phyloP scores from a whole-genome alignment of 2,329 filamentous ascomycete species.

The Nothomitra cinnamomea region DNA sequence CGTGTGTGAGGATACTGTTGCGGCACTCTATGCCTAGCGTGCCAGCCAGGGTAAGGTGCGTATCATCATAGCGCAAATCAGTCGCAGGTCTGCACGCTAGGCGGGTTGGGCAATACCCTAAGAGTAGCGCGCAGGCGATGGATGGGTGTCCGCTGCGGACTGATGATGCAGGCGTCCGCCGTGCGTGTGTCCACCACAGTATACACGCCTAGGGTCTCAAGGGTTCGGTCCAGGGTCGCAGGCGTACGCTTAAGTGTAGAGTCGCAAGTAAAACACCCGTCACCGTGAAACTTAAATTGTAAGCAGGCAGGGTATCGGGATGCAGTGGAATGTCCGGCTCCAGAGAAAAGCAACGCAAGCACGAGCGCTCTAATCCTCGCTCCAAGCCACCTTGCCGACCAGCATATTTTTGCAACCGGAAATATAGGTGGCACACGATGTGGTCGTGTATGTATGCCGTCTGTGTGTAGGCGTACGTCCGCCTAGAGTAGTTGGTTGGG shows the following conservation, averaged over 20 bases:
- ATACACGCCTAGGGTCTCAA: no score
- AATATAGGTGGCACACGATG: neutral
- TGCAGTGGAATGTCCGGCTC: neutral
- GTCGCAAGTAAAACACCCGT: neutral
- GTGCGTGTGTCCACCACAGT: no score
- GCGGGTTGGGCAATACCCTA: no score
- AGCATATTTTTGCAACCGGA: neutral
- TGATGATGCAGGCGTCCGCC: no score
- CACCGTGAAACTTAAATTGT: conserved; percentile 3
- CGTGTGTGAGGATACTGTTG: neutral
- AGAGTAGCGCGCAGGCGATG: no score
- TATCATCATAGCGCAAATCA: neutral
- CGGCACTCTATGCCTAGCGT: neutral
- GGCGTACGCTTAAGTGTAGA: no score
- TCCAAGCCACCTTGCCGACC: neutral
- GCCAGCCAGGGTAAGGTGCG: neutral
- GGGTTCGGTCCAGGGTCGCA: no score
- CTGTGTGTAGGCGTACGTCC: neutral
- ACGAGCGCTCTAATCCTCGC: neutral
- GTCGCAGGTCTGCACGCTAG: neutral
- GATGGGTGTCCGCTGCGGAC: no score
- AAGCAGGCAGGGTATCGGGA: neutral
- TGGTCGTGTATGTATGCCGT: neutral
- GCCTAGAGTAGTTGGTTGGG: no score
- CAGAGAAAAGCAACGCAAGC: neutral